A percentile compares a stretch with the other conserved stretches of the same genome.
Evolutionary conservation across 2,329 filamentous ascomycete species (phyloP).

Genomic region (Venturia pyrina): DNA sequence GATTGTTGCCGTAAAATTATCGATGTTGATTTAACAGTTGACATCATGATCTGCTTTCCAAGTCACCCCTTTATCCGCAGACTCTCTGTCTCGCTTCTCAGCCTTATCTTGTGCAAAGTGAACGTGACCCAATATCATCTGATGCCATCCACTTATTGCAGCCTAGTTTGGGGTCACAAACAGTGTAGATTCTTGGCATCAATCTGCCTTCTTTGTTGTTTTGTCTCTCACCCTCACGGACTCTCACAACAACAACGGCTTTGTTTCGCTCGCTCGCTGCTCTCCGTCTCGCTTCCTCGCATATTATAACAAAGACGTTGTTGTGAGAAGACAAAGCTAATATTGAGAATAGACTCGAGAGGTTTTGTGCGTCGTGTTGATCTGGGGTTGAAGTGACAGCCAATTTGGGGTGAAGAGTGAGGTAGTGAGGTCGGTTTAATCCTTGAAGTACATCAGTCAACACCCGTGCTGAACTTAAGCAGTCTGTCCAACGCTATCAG

Average conservation of each 20-base stretch:
- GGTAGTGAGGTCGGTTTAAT: not conserved
- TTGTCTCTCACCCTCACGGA: not conserved
- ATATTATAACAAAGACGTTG: not conserved
- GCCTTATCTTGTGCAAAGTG: too few species aligned
- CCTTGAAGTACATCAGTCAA: not conserved
- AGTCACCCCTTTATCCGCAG: too few species aligned
- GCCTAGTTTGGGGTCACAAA: constrained; percentile 2
- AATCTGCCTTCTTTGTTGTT: not conserved
- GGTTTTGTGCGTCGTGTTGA: too few species aligned
- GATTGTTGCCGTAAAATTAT: too few species aligned
- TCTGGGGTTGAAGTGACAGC: too few species aligned
- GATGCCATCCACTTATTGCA: not conserved
- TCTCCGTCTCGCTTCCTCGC: not conserved
- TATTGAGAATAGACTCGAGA: not conserved
- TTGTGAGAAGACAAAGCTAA: not conserved
- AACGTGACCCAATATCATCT: not conserved
- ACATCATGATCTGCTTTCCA: too few species aligned
- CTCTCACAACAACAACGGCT: not conserved
- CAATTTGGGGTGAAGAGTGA: not conserved
- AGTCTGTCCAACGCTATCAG: not conserved
- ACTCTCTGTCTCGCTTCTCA: too few species aligned
- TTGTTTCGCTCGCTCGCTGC: not conserved
- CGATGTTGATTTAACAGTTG: too few species aligned
- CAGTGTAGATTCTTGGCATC: not conserved
- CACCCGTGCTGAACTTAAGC: not conserved